Conservation (phyloP, 768 basidiomycete species). For the Boletellus emodensis region DNA sequence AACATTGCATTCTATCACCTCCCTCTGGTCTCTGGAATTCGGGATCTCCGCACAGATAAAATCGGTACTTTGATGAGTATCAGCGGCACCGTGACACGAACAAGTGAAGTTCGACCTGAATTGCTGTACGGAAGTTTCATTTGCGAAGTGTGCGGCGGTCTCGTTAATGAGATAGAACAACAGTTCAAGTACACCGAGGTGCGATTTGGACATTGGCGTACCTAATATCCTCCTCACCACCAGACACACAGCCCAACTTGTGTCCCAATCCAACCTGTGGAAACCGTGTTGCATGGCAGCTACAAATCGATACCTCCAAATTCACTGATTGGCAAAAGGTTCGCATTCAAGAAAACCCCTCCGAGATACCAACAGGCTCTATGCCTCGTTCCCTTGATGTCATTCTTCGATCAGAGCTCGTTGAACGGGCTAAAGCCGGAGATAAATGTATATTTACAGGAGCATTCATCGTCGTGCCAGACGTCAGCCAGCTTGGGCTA, state of each 20-base stretch:
- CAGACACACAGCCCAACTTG: constrained; percentile 63
- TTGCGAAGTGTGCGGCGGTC: constrained; percentile 83
- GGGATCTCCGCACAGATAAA: constrained; percentile 87
- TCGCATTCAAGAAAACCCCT: constrained; percentile 97
- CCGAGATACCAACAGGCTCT: constrained; percentile 96
- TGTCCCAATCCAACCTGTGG: constrained; percentile 95
- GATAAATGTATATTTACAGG: constrained; percentile 99
- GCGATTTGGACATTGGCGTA: background rate
- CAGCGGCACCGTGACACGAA: constrained; percentile 95
- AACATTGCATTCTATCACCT: constrained; percentile 94
- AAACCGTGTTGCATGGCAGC: constrained; percentile 85
- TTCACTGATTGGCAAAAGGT: constrained; percentile 99
- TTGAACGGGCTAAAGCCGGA: constrained; percentile 98
- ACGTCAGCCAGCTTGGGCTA: constrained; percentile 92
- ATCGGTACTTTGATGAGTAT: constrained; percentile 95
- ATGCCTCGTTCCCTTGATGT: constrained; percentile 98
- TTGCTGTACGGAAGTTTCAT: constrained; percentile 89
- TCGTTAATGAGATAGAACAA: constrained; percentile 92
- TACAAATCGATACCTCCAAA: constrained; percentile 93
- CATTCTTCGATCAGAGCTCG: constrained; percentile 90
- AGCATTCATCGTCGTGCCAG: constrained; percentile 97
- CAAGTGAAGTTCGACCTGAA: constrained; percentile 96
- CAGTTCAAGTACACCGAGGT: constrained; percentile 99
- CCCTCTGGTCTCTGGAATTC: constrained; percentile 90
- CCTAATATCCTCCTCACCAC: constrained; percentile 7